Evolutionary conservation across 2,329 filamentous ascomycete species (phyloP), one percentile per base, ranked within the genome.

Genomic region (Talaromyces atroroseus): DNA sequence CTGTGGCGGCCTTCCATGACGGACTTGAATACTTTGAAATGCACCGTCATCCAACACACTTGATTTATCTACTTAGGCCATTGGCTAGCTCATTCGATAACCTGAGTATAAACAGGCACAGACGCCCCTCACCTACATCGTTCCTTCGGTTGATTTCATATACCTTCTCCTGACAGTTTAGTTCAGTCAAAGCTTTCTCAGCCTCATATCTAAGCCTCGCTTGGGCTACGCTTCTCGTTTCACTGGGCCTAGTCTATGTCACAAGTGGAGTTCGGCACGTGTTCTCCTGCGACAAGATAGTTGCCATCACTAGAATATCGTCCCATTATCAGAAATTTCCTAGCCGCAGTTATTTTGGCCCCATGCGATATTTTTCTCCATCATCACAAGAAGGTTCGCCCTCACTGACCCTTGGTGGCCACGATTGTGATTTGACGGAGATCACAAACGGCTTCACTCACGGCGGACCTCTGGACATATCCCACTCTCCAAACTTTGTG

Each of bases 351-450:
- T 34, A 45, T 40, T n/a, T 54, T 58, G 52, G 49, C 56, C 56
- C 52, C 52, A 58, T 58, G 56, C 32, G 42, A 49, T 34, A 44
- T 38, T 49, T 52, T 44, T 55, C 51, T 36, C 52, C 52, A 29
- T 34, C 56, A 51, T 53, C 52, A 45, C 48, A 58, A 49, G 47
- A 50, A 55, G 52, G 50, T 52, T 54, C 56, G 56, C 56, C 52
- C 44, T 52, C 56, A 36, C 52, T 58, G 42, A 55, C 47, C 42
- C 32, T 46, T 23, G 50, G 46, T 50, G 52, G 56, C 49, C 56
- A 54, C 50, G 56, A 58, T 55, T 55, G 56, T 58, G 56, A 58
- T 58, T 53, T 58, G 34, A 47, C 47, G 48, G 56, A 55, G 52
- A 58, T 55, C 52, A 55, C 56, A 54, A 50, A 52, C 46, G 56